Evolutionary conservation across 352 stramenopile species (phyloP).

Genomic region (Pythium phragmiticola): DNA sequence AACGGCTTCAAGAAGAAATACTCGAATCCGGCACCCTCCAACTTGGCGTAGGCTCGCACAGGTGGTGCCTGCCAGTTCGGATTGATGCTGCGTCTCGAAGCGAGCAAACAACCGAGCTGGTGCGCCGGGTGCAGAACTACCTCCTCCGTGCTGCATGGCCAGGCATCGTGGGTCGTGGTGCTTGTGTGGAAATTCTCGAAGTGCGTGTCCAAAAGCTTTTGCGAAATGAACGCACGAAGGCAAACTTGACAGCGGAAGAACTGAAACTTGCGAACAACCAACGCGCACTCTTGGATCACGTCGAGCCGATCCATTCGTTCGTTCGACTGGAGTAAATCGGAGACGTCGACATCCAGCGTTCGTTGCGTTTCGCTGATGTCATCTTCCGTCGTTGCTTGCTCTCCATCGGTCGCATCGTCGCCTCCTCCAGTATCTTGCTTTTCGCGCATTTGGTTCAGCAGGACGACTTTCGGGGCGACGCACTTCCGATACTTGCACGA

Average conservation of each 20-base stretch:
- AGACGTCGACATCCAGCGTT: slow-evolving; percentile 12
- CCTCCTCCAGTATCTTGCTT: slow-evolving; percentile 47
- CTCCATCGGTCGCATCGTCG: slow-evolving; percentile 24
- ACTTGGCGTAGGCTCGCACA: slow-evolving; percentile 69
- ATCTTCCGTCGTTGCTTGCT: background rate
- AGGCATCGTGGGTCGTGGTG: background rate
- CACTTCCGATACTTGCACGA: slow-evolving; percentile 81
- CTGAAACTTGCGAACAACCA: slow-evolving; percentile 51
- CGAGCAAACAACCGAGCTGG: slow-evolving; percentile 36
- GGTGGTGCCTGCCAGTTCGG: slow-evolving; percentile 19
- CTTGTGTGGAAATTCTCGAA: slow-evolving; percentile 4
- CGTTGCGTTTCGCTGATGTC: background rate
- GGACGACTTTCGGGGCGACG: slow-evolving; percentile 63
- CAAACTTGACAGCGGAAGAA: slow-evolving; percentile 53
- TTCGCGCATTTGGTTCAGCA: slow-evolving; percentile 54
- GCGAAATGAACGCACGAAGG: slow-evolving; percentile 47
- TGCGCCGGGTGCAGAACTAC: slow-evolving; percentile 38
- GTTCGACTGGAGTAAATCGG: slow-evolving; percentile 14
- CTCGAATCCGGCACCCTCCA: slow-evolving; percentile 59
- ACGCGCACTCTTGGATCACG: slow-evolving; percentile 55
- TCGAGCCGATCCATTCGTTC: slow-evolving; percentile 28
- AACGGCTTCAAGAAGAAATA: slow-evolving; percentile 72
- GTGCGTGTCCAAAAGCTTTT: slow-evolving; percentile 55
- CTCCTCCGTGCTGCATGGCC: slow-evolving; percentile 10
- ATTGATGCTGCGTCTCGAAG: slow-evolving; percentile 22